Conservation (phyloP, 1,284 basidiomycete species). For the Veloporphyrellus conicus region DNA sequence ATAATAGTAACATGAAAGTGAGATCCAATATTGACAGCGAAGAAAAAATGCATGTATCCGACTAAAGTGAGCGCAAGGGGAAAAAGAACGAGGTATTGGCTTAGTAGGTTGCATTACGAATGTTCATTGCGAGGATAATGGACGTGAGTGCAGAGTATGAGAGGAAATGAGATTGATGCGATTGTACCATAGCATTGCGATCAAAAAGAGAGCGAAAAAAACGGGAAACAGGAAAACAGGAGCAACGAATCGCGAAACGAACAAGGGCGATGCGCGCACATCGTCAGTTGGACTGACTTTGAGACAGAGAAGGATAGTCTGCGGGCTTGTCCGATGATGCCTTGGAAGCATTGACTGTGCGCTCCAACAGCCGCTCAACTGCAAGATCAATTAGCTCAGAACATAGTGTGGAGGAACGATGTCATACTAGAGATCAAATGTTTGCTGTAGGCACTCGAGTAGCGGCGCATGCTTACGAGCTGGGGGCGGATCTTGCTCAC, state of each 20-base stretch:
- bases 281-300: constrained; percentile 20
- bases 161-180: constrained; percentile 29
- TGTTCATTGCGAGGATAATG: constrained; percentile 36
- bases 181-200: constrained; percentile 40
- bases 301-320: constrained; percentile 32
- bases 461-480: constrained; percentile 65
- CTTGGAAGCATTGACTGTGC: constrained; percentile 29
- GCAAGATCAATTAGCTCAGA: constrained; percentile 8
- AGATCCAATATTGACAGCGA: constrained; percentile 33
- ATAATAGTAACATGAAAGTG: constrained; percentile 15
- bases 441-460: constrained; percentile 70
- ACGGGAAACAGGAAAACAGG: constrained; percentile 6
- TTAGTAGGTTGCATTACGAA: constrained; percentile 35
- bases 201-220: constrained; percentile 18
- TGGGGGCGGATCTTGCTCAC: constrained; percentile 63
- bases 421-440: constrained; percentile 73
- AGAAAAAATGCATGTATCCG: constrained; percentile 26
- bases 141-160: constrained; percentile 31
- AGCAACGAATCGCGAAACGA: constrained; percentile 10
- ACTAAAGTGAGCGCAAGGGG: constrained; percentile 16
- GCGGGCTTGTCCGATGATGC: constrained; percentile 25
- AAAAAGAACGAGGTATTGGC: constrained; percentile 19
- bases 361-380: constrained; percentile 70
- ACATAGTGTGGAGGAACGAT: not conserved
- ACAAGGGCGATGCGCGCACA: not conserved